Base-by-base conservation (phyloP, 495 filamentous ascomycete species). In the Choiromyces venosus region DNA sequence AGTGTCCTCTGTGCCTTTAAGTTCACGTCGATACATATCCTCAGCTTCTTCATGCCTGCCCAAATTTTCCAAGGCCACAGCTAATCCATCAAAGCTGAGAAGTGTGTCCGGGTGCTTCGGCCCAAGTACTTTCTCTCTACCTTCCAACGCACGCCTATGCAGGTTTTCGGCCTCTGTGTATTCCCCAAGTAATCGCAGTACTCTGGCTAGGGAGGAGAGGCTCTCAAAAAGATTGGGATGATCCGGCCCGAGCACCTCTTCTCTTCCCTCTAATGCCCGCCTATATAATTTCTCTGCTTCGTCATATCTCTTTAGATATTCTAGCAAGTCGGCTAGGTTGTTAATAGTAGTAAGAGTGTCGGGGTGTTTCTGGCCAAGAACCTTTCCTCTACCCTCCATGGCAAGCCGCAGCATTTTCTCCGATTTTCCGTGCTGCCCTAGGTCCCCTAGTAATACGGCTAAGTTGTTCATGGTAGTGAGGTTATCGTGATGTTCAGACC, bases 371-470 rank as follows among this genome's bases (percentile, higher is more conserved):
- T 71, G 68, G 40, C 80, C 82, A 14, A 82, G 74, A 56, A 76
- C 70, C 73, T 78, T 75, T 37, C 78, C 79, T 67, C 76, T 77
- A 10, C 64, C 69, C 18, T 78, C 66, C 16, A 81, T 35, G 7
- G 71, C 74, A 56, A 71, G 35, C 1, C 75, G 64, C 36, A 79
- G 69, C 16, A 82, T 56, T 33, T 39, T 16, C 46, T 84, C 83
- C 0, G 83, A 82, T 39, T 85, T 82, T 56, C 81, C 61, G 70
- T 82, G 82, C 29, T 82, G 77, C 3, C 81, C 82, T 35, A 81
- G 74, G 29, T 73, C 46, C 16, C 73, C 36, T 19, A 56, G n/a
- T 25, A 8, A 25, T 56, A 10, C 9, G 21, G 46, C 46, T 12
- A 56, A 25, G 46, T 56, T 56, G n/a, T 56, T 56, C 46, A 56